Conservation (phyloP, 1,284 basidiomycete genomes). For the Apiotrichum domesticum region DNA sequence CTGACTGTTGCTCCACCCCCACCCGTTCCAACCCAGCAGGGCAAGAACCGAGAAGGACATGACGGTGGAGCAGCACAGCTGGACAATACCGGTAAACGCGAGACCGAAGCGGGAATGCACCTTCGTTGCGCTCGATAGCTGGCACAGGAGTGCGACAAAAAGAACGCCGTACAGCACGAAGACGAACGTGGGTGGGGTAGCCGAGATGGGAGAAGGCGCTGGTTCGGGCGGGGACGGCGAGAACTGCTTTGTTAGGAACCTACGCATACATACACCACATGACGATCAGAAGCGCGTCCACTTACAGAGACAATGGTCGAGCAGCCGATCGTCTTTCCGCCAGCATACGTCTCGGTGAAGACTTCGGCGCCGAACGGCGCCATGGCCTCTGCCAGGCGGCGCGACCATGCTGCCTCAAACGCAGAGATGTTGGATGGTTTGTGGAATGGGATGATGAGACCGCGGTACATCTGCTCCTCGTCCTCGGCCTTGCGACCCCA, state of each 20-base stretch:
- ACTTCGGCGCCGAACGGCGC: conserved; percentile 29
- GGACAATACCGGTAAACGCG: conserved; percentile 85
- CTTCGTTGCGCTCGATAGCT: conserved; percentile 69
- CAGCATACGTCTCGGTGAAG: conserved; percentile 30
- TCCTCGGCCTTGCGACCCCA: neutral
- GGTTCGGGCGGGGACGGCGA: neutral
- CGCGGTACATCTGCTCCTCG: conserved; percentile 25
- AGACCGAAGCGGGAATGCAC: conserved; percentile 89
- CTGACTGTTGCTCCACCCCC: conserved; percentile 30
- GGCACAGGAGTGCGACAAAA: conserved; percentile 68
- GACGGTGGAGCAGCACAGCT: conserved; percentile 84
- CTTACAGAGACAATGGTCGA: conserved; percentile 27
- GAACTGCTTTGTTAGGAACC: conserved; percentile 3
- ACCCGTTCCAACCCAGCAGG: conserved; percentile 42
- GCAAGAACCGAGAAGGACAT: conserved; percentile 74
- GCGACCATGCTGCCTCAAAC: conserved; percentile 26
- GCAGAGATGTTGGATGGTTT: conserved; percentile 12
- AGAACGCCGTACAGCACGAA: conserved; percentile 74
- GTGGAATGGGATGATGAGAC: conserved; percentile 26
- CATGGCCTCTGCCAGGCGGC: conserved; percentile 13
- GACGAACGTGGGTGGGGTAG: conserved; percentile 59
- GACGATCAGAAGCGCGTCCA: neutral
- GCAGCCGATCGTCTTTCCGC: conserved; percentile 1
- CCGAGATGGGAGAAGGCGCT: neutral
- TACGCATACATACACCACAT: neutral